phyloP scores from a whole-genome alignment of 2,329 filamentous ascomycete genomes.

The Dactylellina leptospora region DNA sequence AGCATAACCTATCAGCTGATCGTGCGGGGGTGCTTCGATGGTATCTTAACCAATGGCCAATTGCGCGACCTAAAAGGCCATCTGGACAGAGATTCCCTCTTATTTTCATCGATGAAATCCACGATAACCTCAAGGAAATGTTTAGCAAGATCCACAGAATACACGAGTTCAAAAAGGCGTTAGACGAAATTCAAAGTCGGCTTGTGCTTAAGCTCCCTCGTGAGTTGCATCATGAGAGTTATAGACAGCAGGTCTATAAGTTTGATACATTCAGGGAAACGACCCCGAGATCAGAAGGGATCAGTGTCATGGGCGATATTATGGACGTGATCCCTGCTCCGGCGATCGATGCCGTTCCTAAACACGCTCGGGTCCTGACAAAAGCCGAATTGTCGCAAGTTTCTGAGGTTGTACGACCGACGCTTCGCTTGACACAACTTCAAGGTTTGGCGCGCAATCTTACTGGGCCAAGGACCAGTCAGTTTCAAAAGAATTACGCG shows the following conservation, averaged over 20 bases:
- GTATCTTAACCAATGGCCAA: constrained; percentile 20
- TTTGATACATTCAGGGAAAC: constrained; percentile 6
- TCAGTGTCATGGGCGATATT: constrained; percentile 8
- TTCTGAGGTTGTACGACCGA: constrained; percentile 26
- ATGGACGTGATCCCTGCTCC: constrained; percentile 16
- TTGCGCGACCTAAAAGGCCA: not conserved
- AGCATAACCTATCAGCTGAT: not conserved
- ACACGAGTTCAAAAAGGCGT: not conserved
- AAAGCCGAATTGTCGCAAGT: constrained; percentile 16
- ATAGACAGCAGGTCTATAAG: not conserved
- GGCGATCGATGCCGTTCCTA: not conserved
- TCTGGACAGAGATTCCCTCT: not conserved
- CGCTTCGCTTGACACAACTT: constrained; percentile 25
- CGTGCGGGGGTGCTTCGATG: not conserved
- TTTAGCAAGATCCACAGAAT: constrained; percentile 8
- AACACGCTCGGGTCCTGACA: not conserved
- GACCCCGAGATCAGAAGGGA: not conserved
- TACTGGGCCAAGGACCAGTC: constrained; percentile 20
- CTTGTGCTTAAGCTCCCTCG: not conserved
- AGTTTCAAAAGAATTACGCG: constrained; percentile 51
- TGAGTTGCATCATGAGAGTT: not conserved
- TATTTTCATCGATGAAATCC: constrained; percentile 12
- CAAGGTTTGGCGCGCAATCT: constrained; percentile 27
- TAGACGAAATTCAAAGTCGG: constrained; percentile 13
- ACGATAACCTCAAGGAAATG: constrained; percentile 8